These are phyloP conservation scores for Lipomyces chichibuensis DNA, from an alignment of 805 yeast species.

Conservation along the genomic window DNA sequence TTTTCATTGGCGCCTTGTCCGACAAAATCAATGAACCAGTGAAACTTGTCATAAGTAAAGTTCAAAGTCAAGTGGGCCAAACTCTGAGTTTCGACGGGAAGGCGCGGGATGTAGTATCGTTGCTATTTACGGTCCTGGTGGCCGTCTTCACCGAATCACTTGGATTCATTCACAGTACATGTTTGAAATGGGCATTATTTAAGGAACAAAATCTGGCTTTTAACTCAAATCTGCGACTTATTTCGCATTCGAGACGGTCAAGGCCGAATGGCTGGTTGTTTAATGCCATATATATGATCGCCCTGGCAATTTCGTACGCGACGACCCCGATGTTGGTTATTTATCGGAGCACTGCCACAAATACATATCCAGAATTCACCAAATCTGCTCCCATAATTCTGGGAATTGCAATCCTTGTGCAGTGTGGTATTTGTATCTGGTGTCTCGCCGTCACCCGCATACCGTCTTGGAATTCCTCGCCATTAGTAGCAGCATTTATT, in stretches of 20 bases:
- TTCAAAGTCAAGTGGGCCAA: not conserved
- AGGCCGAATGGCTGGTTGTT: not conserved
- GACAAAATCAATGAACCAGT: not conserved
- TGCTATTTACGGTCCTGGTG: not conserved
- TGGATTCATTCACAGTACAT: constrained; percentile 5
- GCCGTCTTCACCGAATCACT: not conserved
- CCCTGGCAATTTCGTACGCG: constrained; percentile 10
- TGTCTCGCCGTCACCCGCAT: not conserved
- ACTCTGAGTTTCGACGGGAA: not conserved
- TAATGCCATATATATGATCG: not conserved
- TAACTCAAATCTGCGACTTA: constrained; percentile 8
- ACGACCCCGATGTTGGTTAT: constrained; percentile 1
- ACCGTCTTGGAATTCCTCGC: not conserved
- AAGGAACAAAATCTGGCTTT: not conserved
- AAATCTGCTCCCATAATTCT: not conserved
- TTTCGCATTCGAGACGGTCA: not conserved
- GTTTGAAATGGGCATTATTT: constrained; percentile 9
- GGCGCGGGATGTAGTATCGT: constrained; percentile 1
- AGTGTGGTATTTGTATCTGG: not conserved
- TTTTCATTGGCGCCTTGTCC: not conserved
- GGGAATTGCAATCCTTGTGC: not conserved
- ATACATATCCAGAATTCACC: not conserved
- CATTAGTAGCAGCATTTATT: not conserved
- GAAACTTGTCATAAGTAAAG: not conserved
- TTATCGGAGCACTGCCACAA: not conserved